These are phyloP conservation scores for Metschnikowia lochheadii DNA, from an alignment of 805 yeast species.

Conservation along the genomic window DNA sequence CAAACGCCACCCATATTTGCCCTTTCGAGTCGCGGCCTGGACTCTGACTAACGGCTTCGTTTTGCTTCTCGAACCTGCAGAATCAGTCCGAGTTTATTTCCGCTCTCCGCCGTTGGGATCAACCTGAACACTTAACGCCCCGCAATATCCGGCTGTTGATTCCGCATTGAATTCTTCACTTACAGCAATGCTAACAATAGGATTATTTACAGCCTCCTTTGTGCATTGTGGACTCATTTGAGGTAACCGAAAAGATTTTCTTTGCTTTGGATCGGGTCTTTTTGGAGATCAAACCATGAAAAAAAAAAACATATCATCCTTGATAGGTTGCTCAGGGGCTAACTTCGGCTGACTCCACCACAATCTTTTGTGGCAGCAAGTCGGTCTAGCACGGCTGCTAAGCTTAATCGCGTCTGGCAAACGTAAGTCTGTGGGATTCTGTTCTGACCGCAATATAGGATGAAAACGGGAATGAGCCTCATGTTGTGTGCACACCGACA, in stretches of 20 bases:
- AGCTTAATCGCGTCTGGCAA: not conserved
- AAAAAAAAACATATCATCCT: no score
- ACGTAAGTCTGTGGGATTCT: not conserved
- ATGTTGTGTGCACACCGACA: conserved; percentile 11
- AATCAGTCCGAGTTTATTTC: not conserved
- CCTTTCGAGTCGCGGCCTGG: not conserved
- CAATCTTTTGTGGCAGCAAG: no score
- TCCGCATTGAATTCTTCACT: not conserved
- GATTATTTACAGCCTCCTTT: no score
- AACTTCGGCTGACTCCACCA: no score
- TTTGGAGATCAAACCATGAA: no score
- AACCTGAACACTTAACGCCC: not conserved
- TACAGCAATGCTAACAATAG: not conserved
- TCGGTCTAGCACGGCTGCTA: not conserved
- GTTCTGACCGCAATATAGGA: conserved; percentile 1
- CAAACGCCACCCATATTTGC: not conserved
- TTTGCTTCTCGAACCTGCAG: not conserved
- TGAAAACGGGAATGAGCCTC: not conserved
- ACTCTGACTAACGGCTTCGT: not conserved
- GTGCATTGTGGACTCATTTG: not conserved
- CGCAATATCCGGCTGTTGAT: no score
- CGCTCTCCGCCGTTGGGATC: not conserved
- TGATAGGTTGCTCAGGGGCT: no score
- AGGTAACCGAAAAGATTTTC: no score
- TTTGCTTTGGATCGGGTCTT: no score